A percentile compares a stretch with the other conserved stretches of the same genome.
These are phyloP conservation scores for Candida bentonensis DNA, from an alignment of 805 yeast species.

Conservation along the genomic window DNA sequence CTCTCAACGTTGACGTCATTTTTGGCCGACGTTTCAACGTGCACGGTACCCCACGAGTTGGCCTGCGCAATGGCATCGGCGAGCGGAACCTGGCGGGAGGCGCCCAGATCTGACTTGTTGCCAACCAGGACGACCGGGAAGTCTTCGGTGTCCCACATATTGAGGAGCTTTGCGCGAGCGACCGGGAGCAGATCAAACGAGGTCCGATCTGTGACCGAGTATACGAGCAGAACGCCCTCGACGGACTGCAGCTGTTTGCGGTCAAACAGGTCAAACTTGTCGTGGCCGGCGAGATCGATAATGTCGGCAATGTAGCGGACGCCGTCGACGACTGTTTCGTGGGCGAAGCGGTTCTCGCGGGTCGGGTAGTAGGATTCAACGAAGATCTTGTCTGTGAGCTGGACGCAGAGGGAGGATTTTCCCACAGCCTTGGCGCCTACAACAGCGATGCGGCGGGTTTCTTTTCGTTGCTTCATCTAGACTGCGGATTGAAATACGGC, in stretches of 20 bases:
- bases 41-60: conserved; percentile 41
- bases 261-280: conserved; percentile 57
- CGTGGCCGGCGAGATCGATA: conserved; percentile 76
- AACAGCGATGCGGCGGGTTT: conserved; percentile 55
- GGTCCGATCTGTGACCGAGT: conserved; percentile 52
- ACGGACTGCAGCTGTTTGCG: conserved; percentile 56
- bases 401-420: conserved; percentile 57
- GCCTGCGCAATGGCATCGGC: conserved; percentile 42
- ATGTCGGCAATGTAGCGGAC: conserved; percentile 58
- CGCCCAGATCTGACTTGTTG: conserved; percentile 44
- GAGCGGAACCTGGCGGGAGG: conserved; percentile 38
- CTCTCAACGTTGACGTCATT: conserved; percentile 41
- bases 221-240: conserved; percentile 60
- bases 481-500: not conserved
- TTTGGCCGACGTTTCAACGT: conserved; percentile 63
- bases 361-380: conserved; percentile 72
- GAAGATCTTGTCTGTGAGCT: conserved; percentile 62
- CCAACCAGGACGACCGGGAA: conserved; percentile 62
- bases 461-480: not conserved
- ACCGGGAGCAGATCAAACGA: conserved; percentile 54
- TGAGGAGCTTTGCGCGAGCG: conserved; percentile 60
- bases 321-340: conserved; percentile 41
- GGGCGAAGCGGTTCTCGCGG: conserved; percentile 58
- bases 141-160: conserved; percentile 39
- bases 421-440: conserved; percentile 74